Conservation (phyloP, 495 filamentous ascomycete genomes). For the Podospora australis region DNA sequence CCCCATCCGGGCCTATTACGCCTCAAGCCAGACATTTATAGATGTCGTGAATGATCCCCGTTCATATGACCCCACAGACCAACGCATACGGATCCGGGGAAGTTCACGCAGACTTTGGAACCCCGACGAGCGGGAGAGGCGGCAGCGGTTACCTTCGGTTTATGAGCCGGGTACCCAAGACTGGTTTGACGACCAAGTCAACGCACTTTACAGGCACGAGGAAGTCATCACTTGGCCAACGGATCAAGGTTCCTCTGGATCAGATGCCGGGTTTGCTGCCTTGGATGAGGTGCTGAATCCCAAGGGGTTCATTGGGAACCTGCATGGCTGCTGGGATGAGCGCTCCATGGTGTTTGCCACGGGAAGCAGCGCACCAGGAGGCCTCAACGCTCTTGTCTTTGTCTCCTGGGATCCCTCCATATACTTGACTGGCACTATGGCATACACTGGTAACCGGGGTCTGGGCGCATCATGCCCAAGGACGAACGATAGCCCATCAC, state of each 20-base stretch:
- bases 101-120: constrained; percentile 42
- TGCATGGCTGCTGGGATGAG: constrained; percentile 55
- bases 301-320: constrained; percentile 36
- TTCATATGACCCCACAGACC: constrained; percentile 26
- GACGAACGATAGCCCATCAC: constrained; percentile 1
- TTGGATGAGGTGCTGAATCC: constrained; percentile 55
- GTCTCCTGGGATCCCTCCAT: constrained; percentile 57
- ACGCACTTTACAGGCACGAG: constrained; percentile 40
- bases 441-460: constrained; percentile 11
- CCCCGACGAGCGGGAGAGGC: constrained; percentile 40
- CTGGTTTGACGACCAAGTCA: constrained; percentile 26
- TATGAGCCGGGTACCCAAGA: background rate
- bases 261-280: constrained; percentile 30
- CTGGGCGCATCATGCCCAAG: background rate
- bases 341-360: constrained; percentile 53
- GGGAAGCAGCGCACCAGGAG: constrained; percentile 26
- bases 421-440: constrained; percentile 12
- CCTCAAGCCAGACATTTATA: constrained; percentile 52
- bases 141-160: constrained; percentile 5
- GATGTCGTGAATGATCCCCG: constrained; percentile 59
- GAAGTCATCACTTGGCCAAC: constrained; percentile 56
- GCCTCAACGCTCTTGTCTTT: constrained; percentile 48
- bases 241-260: constrained; percentile 30
- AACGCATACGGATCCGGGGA: constrained; percentile 27
- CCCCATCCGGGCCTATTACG: constrained; percentile 54